Evolutionary conservation across 352 stramenopile species (phyloP), one percentile per base, ranked within the genome.

Genomic region (Blastocystis sp.): DNA sequence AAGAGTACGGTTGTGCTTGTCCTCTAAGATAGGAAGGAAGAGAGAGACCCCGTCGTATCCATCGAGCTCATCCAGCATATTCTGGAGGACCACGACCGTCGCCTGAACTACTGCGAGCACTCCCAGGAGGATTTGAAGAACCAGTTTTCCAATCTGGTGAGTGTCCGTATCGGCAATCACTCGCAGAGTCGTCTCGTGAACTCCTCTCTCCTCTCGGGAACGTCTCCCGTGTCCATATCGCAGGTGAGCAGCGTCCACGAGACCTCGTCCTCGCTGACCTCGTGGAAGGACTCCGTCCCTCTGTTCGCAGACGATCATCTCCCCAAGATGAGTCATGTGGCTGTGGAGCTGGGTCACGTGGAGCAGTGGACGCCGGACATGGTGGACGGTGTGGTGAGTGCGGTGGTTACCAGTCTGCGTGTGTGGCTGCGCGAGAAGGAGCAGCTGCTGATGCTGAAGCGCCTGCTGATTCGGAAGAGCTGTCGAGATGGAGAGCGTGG

Each of bases 371-470:
- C 55, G 16, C 19, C 24, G 24, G 4, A 24, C n/a, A 61, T 67
- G 33, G 74, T 85, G 37, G 74, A 85, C 61, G 60, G 24, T 3
- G 16, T 85, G 51, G 41, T 69, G 19, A 62, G 29, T 16, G 21
- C 26, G 26, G 74, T 69, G 24, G 65, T 50, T 2, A 31, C 35
- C 2, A 85, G 51, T 67, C 74, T 85, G 1, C 74, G 55, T 29
- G n/a, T 59, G 29, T 85, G 74, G 74, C 26, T 85, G 35, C 74
- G 74, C 31, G 74, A 85, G 61, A 29, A 59, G 19, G 41, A 85
- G 61, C 74, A 85, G 24, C 10, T 66, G 24, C 61, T 85, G 9
- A 66, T 85, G 37, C 50, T 85, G n/a, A 85, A 85, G 41, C 74
- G 74, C 24, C 74, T 67, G 61, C 51, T 85, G 16, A 3, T 69